Conservation (phyloP, 2,329 filamentous ascomycete species). For the Microascus cirrosus region DNA sequence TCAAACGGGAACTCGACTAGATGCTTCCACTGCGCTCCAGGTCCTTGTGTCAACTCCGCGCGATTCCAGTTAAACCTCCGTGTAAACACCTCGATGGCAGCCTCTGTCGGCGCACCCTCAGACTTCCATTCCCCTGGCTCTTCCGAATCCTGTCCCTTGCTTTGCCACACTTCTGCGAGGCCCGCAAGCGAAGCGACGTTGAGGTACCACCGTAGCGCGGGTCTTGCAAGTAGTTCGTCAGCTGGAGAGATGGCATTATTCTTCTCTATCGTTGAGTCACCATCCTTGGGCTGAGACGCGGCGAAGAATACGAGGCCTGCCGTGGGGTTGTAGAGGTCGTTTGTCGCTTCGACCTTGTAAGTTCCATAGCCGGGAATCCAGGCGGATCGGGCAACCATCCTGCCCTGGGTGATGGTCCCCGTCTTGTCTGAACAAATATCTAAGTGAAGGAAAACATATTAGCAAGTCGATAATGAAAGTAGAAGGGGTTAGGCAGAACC, state of each 20-base stretch:
- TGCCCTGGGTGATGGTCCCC: slow-evolving; percentile 42
- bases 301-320: slow-evolving; percentile 33
- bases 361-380: slow-evolving; percentile 37
- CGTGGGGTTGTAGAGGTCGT: slow-evolving; percentile 46
- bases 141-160: slow-evolving; percentile 13
- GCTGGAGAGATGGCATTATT: too few relatives aligned
- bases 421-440: slow-evolving; percentile 59
- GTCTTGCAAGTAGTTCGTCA: too few relatives aligned
- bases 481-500: too few relatives aligned
- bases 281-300: slow-evolving; percentile 22
- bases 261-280: too few relatives aligned
- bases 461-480: too few relatives aligned
- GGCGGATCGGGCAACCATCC: slow-evolving; percentile 48
- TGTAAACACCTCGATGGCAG: slow-evolving; percentile 65
- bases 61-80: slow-evolving; percentile 56
- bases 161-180: slow-evolving; percentile 40
- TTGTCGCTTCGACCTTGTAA: slow-evolving; percentile 34
- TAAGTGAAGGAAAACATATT: too few relatives aligned
- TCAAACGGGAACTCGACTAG: slow-evolving; percentile 64
- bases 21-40: slow-evolving; percentile 20
- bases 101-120: slow-evolving; percentile 54
- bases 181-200: slow-evolving; percentile 56
- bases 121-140: slow-evolving; percentile 47
- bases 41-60: slow-evolving; percentile 33
- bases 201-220: slow-evolving; percentile 43